A percentile compares a stretch with the other conserved stretches of the same genome.
Conservation (phyloP, 768 basidiomycete species). For the Suillus discolor region DNA sequence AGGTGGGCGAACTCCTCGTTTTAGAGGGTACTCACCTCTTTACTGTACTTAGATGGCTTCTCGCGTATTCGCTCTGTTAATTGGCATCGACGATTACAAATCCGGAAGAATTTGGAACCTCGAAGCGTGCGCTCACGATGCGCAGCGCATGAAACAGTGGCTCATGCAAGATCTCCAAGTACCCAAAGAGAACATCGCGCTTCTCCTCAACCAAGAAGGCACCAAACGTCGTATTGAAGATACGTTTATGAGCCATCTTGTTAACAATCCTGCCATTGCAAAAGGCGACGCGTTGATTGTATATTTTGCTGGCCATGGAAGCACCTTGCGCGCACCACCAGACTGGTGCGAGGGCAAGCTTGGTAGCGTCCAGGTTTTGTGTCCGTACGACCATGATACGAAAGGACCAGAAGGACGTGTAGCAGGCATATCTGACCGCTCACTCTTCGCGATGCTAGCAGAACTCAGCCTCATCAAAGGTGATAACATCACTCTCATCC, state of each 20-base stretch:
- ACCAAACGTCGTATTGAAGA: conserved; percentile 65
- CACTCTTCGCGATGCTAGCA: conserved; percentile 59
- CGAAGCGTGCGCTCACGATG: conserved; percentile 66
- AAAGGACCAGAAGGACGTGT: conserved; percentile 47
- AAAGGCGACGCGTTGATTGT: conserved; percentile 65
- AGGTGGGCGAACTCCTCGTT: conserved; percentile 15
- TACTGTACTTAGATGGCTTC: conserved; percentile 37
- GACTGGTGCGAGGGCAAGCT: conserved; percentile 57
- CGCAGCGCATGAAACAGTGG: conserved; percentile 59
- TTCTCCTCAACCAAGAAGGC: conserved; percentile 59
- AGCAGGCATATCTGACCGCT: conserved; percentile 70
- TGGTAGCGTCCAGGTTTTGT: conserved; percentile 56
- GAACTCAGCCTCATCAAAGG: conserved; percentile 61
- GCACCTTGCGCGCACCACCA: conserved; percentile 53
- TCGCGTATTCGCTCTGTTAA: conserved; percentile 64
- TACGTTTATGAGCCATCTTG: conserved; percentile 59
- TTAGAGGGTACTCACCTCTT: conserved; percentile 10
- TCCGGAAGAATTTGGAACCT: conserved; percentile 67
- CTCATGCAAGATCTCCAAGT: conserved; percentile 58
- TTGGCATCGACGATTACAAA: conserved; percentile 73
- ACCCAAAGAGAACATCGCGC: conserved; percentile 57
- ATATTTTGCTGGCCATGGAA: conserved; percentile 79
- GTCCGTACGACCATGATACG: conserved; percentile 67
- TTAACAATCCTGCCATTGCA: conserved; percentile 61
- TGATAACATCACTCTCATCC: conserved; percentile 67